Conservation (phyloP, 164 flowering plant genomes). For the grape (Vitis vinifera) region DNA sequence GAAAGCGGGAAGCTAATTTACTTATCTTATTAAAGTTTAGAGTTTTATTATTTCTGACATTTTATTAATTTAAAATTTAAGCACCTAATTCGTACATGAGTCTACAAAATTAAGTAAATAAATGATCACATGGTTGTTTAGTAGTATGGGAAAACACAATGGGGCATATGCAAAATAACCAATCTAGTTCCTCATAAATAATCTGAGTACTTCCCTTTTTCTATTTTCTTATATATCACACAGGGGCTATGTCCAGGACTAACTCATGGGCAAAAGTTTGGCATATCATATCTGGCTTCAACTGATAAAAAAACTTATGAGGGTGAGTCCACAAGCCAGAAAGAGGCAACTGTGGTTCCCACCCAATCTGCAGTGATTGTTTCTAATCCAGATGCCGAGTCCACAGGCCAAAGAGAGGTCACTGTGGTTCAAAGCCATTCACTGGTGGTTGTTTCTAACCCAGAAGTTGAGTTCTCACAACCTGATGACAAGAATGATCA, state of each 20-base stretch:
- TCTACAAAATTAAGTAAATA: no score
- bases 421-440: conserved; percentile 27
- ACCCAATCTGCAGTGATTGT: conserved; percentile 2
- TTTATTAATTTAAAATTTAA: no score
- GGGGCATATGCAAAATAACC: background rate
- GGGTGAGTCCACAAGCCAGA: conserved; percentile 24
- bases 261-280: conserved; percentile 69
- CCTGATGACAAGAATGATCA: conserved; percentile 13
- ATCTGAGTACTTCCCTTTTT: background rate
- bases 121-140: background rate
- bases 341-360: conserved; percentile 12
- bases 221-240: conserved; percentile 2
- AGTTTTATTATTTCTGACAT: no score
- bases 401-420: background rate
- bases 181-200: background rate
- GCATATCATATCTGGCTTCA: conserved; percentile 47
- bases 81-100: no score
- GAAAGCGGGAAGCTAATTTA: no score
- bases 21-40: no score
- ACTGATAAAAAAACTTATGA: conserved; percentile 16
- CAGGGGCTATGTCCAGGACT: conserved; percentile 83
- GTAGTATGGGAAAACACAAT: background rate
- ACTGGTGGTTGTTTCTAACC: conserved; percentile 26
- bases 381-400: conserved; percentile 1
- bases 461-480: conserved; percentile 11